Evolutionary conservation across 2,329 filamentous ascomycete species (phyloP).

Genomic region (Daldinia sp.): DNA sequence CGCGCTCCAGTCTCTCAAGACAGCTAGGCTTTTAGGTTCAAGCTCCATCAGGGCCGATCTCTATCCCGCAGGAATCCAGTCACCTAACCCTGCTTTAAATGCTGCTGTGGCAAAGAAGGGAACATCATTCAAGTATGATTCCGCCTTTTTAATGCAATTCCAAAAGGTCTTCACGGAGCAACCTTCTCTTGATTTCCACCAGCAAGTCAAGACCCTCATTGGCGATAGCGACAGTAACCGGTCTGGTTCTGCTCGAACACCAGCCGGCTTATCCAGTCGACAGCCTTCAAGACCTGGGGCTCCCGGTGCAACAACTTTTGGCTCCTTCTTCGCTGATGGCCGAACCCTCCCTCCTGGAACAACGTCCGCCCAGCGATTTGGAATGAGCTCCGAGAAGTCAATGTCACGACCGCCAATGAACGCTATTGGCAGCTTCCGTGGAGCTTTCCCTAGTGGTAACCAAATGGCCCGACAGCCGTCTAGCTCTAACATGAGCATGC

Average conservation of each 20-base stretch:
- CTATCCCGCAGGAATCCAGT: conserved; percentile 86
- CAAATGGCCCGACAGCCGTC: conserved; percentile 76
- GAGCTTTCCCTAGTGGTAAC: conserved; percentile 71
- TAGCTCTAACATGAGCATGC: conserved; percentile 67
- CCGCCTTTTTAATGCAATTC: conserved; percentile 95
- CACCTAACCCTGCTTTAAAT: conserved; percentile 93
- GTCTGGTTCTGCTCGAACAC: conserved; percentile 72
- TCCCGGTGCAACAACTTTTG: conserved; percentile 72
- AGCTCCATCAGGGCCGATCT: conserved; percentile 80
- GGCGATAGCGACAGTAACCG: conserved; percentile 78
- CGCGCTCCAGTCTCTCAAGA: conserved; percentile 92
- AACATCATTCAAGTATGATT: conserved; percentile 92
- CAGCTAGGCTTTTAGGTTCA: conserved; percentile 86
- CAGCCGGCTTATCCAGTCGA: conserved; percentile 61
- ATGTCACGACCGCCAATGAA: conserved; percentile 64
- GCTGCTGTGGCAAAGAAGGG: conserved; percentile 81
- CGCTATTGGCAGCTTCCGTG: conserved; percentile 71
- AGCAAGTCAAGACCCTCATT: conserved; percentile 87
- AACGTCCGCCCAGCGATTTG: conserved; percentile 82
- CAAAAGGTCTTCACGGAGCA: conserved; percentile 97
- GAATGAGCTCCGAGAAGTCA: conserved; percentile 66
- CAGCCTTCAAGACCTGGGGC: conserved; percentile 66
- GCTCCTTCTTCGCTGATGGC: conserved; percentile 69
- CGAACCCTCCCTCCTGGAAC: conserved; percentile 76
- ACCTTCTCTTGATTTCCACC: conserved; percentile 92